A percentile compares a stretch with the other conserved stretches of the same genome.
Conservation (phyloP, 495 filamentous ascomycete genomes). For the Wilcoxina mikolae region DNA sequence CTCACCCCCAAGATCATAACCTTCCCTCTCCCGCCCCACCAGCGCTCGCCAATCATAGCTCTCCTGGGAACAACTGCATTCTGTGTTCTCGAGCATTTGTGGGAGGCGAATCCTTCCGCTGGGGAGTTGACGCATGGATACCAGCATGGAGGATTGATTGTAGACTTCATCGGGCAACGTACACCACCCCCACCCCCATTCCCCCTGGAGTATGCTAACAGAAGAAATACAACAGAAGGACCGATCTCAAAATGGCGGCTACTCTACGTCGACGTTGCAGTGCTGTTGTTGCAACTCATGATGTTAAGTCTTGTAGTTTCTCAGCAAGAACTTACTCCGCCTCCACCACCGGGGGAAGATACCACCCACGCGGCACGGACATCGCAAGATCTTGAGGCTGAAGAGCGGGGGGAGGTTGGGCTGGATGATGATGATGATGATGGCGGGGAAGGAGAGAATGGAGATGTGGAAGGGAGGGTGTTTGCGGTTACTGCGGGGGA, state of each 20-base stretch:
- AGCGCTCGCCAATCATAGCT: conserved; percentile 42
- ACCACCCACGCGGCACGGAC: neutral
- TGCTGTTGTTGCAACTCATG: conserved; percentile 21
- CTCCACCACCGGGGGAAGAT: conserved; percentile 1
- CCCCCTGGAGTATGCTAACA: conserved; percentile 1
- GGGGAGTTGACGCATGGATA: conserved; percentile 51
- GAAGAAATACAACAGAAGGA: conserved; percentile 18
- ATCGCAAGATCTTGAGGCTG: conserved; percentile 20
- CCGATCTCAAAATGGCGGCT: conserved; percentile 27
- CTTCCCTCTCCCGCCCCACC: conserved; percentile 39
- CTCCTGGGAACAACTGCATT: conserved; percentile 44
- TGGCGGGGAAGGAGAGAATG: conserved; percentile 4
- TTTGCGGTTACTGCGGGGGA: conserved; percentile 24
- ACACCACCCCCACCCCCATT: neutral
- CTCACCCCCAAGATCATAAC: conserved; percentile 49
- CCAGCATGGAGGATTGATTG: conserved; percentile 52
- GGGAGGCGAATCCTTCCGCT: conserved; percentile 40
- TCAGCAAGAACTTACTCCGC: conserved; percentile 17
- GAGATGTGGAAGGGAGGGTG: neutral
- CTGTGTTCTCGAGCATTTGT: conserved; percentile 45
- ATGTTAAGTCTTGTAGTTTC: conserved; percentile 21
- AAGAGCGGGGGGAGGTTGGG: conserved; percentile 22
- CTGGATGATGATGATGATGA: conserved; percentile 4
- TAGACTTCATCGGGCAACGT: conserved; percentile 58
- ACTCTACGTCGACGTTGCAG: conserved; percentile 13